Conservation (phyloP, 2,329 filamentous ascomycete species). For the Pestalotiopsis fici region DNA sequence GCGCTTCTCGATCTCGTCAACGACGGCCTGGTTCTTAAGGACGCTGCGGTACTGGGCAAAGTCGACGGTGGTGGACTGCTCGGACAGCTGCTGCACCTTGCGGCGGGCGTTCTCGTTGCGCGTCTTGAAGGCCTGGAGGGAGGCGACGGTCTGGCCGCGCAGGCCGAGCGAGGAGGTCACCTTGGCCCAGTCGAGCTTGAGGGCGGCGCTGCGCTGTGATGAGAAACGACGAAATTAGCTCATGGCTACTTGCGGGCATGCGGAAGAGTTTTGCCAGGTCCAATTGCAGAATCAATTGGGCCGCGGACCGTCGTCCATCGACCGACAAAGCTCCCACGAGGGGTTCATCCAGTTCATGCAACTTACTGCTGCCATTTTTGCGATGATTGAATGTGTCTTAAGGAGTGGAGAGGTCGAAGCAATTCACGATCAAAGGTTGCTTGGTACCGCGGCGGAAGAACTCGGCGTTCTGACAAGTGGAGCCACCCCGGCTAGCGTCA, state of each 20-base stretch:
- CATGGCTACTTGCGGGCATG: constrained; percentile 28
- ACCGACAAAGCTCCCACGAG: neutral
- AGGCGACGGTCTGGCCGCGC: constrained; percentile 87
- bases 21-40: constrained; percentile 93
- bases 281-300: constrained; percentile 23
- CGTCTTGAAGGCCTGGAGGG: constrained; percentile 98
- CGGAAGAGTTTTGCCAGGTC: constrained; percentile 11
- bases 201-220: constrained; percentile 88
- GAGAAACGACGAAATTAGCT: constrained; percentile 54
- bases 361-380: constrained; percentile 73
- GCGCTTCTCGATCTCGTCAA: constrained; percentile 97
- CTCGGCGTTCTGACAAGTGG: constrained; percentile 3
- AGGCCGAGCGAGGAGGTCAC: constrained; percentile 93
- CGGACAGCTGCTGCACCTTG: constrained; percentile 81
- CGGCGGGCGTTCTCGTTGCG: constrained; percentile 98
- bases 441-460: constrained; percentile 43
- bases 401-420: constrained; percentile 49
- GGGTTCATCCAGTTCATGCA: constrained; percentile 22
- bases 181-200: constrained; percentile 99
- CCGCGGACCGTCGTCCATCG: neutral
- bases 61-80: constrained; percentile 85
- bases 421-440: constrained; percentile 48
- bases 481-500: neutral
- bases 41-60: constrained; percentile 88
- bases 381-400: constrained; percentile 42